Conservation (phyloP, 352 stramenopile genomes). For the Globisporangium barbulae region DNA sequence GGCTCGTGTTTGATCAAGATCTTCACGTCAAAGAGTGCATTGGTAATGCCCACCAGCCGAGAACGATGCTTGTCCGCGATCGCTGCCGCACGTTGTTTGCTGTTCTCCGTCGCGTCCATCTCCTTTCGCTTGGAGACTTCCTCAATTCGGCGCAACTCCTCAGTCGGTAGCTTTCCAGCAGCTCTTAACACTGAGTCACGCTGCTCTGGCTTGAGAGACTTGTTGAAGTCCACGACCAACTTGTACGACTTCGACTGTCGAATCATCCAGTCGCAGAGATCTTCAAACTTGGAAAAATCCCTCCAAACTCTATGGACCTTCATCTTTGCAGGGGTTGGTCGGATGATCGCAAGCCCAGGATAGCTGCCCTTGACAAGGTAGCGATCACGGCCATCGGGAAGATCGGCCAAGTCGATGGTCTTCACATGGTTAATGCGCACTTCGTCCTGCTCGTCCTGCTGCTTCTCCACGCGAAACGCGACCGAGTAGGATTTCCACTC, state of each 20-base stretch:
- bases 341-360: slow-evolving; percentile 22
- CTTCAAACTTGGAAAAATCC: not conserved
- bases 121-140: not conserved
- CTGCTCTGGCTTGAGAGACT: not conserved
- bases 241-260: not conserved
- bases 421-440: slow-evolving; percentile 9
- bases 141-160: not conserved
- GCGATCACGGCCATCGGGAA: slow-evolving; percentile 12
- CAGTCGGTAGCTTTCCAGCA: not conserved
- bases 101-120: not conserved
- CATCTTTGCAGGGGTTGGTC: slow-evolving; percentile 33
- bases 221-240: not conserved
- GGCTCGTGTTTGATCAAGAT: slow-evolving; percentile 15
- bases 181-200: not conserved
- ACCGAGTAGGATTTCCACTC: slow-evolving; percentile 16
- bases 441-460: slow-evolving; percentile 12
- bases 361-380: slow-evolving; percentile 36
- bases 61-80: slow-evolving; percentile 19
- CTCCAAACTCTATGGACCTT: no score
- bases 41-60: slow-evolving; percentile 13
- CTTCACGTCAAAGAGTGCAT: slow-evolving; percentile 31
- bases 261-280: not conserved
- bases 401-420: slow-evolving; percentile 1
- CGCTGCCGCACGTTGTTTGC: not conserved
- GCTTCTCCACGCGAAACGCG: slow-evolving; percentile 14